Evolutionary conservation across 176 grass and related monocot species (phyloP), one percentile per base, ranked within the genome.

Genomic region (Phragmites australis): DNA sequence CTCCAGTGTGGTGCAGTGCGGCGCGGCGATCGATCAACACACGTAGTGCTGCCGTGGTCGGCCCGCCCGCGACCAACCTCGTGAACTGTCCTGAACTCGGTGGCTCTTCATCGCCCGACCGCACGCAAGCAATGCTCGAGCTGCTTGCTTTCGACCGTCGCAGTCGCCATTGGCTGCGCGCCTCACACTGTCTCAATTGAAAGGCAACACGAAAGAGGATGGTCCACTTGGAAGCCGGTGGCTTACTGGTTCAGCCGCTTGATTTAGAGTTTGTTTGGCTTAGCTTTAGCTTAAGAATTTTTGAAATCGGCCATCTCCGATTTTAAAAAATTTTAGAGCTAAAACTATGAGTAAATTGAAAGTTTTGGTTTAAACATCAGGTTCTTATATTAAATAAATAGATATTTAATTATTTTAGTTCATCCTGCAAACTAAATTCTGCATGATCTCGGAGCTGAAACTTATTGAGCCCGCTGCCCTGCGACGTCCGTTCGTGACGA

Each of bases 21-120:
- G 10, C 9, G 11, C 41, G 41, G n/a, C n/a, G 41, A 43, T 43
- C 41, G 5, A 8, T 43, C 5, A 0, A 57, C 54, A 57, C 54
- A 23, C 26, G 10, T n/a, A n/a, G n/a, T n/a, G n/a, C n/a, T n/a
- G n/a, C 44, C 25, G 48, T 57, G 85, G 85, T 88, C 86, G 81
- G 75, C 75, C 86, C 86, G 74, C 75, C 68, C 68, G 75, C 86
- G 86, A 88, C 86, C 75, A 82, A 76, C 41, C 84, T 74, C 70
- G 70, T 50, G 77, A 59, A 29, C 34, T 53, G 71, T 26, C 75
- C 42, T 52, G 17, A n/a, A 1, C 31, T 8, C n/a, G 59, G n/a
- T n/a, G 57, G 12, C 44, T 19, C 76, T 9, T 44, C 16, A 18
- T 44, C 16, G 19, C 42, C 43, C 37, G 21, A 8, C 9, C 73